phyloP scores from a whole-genome alignment of 805 yeast genomes.

The Isabelozyma pseudorhagii region DNA sequence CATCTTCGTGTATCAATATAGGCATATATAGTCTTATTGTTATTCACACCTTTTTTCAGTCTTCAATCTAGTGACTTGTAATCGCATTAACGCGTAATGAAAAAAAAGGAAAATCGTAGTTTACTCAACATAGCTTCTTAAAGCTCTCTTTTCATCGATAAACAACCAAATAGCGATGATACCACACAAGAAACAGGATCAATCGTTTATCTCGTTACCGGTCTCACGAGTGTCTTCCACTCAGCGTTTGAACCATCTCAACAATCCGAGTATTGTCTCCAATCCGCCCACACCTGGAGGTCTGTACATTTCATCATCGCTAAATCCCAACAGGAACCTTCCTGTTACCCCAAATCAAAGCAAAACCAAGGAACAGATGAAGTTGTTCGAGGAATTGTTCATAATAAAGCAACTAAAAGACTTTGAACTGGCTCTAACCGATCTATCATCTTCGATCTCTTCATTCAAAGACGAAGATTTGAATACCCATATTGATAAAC shows the following conservation, averaged over 20 bases:
- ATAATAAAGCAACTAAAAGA: conserved; percentile 26
- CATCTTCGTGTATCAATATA: too few species aligned
- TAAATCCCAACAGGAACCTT: conserved; percentile 33
- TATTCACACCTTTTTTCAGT: too few species aligned
- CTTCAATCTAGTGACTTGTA: too few species aligned
- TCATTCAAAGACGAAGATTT: conserved; percentile 32
- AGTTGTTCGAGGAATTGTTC: conserved; percentile 28
- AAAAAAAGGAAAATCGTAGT: too few species aligned
- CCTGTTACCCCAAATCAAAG: conserved; percentile 20
- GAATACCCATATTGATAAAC: conserved; percentile 15
- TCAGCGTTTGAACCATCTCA: conserved; percentile 23
- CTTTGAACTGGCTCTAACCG: conserved; percentile 26
- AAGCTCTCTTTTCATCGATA: too few species aligned
- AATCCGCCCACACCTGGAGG: conserved; percentile 26
- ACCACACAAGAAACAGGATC: conserved; percentile 24
- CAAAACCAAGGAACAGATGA: conserved; percentile 19
- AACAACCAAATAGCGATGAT: conserved; percentile 13
- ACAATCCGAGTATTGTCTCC: conserved; percentile 9
- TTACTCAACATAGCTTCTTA: too few species aligned
- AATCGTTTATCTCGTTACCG: conserved; percentile 28
- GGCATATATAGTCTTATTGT: too few species aligned
- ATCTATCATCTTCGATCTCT: conserved; percentile 26
- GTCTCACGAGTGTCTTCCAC: conserved; percentile 36
- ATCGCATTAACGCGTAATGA: too few species aligned
- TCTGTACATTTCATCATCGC: conserved; percentile 31